phyloP scores from a whole-genome alignment of 345 rosid species.

The Odontarrhena argentea region DNA sequence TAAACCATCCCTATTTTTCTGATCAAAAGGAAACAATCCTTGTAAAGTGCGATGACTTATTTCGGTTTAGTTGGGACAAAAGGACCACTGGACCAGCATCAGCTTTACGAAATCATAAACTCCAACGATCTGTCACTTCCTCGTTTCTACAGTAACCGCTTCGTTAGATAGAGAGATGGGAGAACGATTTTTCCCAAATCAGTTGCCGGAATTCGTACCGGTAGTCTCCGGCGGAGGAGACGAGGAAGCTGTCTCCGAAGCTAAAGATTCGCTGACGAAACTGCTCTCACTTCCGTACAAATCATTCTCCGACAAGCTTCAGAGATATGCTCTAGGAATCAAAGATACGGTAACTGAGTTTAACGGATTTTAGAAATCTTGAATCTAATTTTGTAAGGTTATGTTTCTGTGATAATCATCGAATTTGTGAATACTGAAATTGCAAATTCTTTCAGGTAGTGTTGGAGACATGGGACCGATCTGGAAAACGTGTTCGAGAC shows the following conservation, averaged over 20 bases:
- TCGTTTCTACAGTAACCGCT: conserved; percentile 18
- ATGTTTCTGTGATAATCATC: neutral
- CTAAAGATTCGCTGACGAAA: conserved; percentile 43
- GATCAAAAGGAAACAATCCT: no score
- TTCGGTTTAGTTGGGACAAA: no score
- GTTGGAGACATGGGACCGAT: conserved; percentile 58
- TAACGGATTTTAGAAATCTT: neutral
- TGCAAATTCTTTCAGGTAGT: conserved; percentile 43
- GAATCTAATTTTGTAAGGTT: neutral
- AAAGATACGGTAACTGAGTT: conserved; percentile 61
- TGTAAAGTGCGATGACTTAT: no score
- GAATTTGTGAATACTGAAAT: neutral
- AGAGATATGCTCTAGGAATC: conserved; percentile 64
- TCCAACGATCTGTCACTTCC: no score
- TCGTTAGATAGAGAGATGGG: conserved; percentile 58
- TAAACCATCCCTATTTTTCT: no score
- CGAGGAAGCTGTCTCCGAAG: conserved; percentile 22
- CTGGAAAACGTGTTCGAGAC: conserved; percentile 50
- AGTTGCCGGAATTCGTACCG: conserved; percentile 55
- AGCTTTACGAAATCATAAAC: no score
- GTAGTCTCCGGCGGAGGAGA: conserved; percentile 39
- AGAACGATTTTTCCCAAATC: conserved; percentile 65
- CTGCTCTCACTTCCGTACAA: conserved; percentile 70
- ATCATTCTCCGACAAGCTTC: conserved; percentile 57
- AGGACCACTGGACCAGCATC: no score